Evolutionary conservation across 345 rosid genomes (phyloP).

Genomic region (thale cress (Arabidopsis thaliana)): DNA sequence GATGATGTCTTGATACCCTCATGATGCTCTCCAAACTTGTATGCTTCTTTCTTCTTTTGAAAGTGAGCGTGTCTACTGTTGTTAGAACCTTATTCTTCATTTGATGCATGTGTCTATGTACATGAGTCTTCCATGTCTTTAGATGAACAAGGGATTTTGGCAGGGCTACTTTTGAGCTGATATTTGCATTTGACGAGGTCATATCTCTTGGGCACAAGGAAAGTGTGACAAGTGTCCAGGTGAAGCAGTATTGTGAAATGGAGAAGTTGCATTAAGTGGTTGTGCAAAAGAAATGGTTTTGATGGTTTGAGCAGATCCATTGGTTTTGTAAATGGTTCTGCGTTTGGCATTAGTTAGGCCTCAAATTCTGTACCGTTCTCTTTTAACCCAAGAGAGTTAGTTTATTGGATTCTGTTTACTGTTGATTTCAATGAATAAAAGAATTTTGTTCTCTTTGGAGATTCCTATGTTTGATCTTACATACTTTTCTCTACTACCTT

Average conservation of each 20-base stretch:
- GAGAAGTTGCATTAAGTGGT: slow-evolving; percentile 97
- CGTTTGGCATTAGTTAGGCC: too few species aligned
- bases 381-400: too few species aligned
- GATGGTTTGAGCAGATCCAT: too few species aligned
- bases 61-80: slow-evolving; percentile 14
- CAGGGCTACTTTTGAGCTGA: slow-evolving; percentile 88
- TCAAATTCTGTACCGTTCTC: too few species aligned
- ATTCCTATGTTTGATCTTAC: too few species aligned
- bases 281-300: slow-evolving; percentile 55
- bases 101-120: slow-evolving; percentile 62
- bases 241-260: slow-evolving; percentile 99
- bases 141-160: slow-evolving; percentile 88
- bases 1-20: slow-evolving; percentile 63
- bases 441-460: too few species aligned
- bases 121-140: slow-evolving; percentile 86
- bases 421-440: too few species aligned
- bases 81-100: slow-evolving; percentile 42
- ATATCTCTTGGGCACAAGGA: slow-evolving; percentile 99
- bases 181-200: slow-evolving; percentile 97
- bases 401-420: too few species aligned
- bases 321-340: too few species aligned
- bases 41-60: slow-evolving; percentile 31
- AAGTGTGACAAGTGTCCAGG: slow-evolving; percentile 90
- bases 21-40: slow-evolving; percentile 96
- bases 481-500: too few species aligned